Base-by-base conservation (phyloP, 1,139 yeast species). In the Kurtzmaniella quercitrusa region DNA sequence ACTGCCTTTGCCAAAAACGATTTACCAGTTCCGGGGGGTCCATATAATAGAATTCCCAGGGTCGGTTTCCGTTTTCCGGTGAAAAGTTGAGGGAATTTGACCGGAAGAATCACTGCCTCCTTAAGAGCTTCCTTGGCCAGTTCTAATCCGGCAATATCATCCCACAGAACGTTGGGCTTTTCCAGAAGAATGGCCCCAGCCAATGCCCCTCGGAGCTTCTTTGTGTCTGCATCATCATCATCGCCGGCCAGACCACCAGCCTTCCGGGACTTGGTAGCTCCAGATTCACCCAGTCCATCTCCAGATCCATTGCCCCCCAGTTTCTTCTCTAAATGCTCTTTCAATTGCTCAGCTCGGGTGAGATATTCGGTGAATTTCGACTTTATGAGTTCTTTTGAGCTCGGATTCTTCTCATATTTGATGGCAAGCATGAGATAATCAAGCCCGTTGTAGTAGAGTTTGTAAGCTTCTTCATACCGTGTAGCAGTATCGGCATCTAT, bases 1-100 rank as follows among this genome's bases (percentile, higher is more conserved):
- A 93, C 98, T 0, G 98, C 98, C 59, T 93, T 93, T 14, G 98
- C 98, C 47, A 94, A 70, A 62, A 84, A 93, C 1, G 98, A 91
- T 60, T 94, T 94, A 73, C 98, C 99, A 0, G 99, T 94, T 57
- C 98, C 99, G 2, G 98, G 99, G 12, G 98, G 98, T 0, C 98
- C 99, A 62, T 90, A 94, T 36, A 94, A 70, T 41, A 94, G 68
- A 42, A 94, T 93, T 38, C 99, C 99, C 5, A 88, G 75, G 2
- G 95, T 83, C 1, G 99, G 98, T 59, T 88, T 88, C 49, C 99
- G 79, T 59, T 89, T 90, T 1, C 98, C 98, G 10, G 85, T 88
- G 67, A 93, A 93, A 48, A 93, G 68, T 56, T 93, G 98, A 1
- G 98, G 98, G 61, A 93, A 91, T 62, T 82, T 85, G 25, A 90